Base-by-base conservation (phyloP, 2,329 filamentous ascomycete species). In the Aspergillus quadricinctus region DNA sequence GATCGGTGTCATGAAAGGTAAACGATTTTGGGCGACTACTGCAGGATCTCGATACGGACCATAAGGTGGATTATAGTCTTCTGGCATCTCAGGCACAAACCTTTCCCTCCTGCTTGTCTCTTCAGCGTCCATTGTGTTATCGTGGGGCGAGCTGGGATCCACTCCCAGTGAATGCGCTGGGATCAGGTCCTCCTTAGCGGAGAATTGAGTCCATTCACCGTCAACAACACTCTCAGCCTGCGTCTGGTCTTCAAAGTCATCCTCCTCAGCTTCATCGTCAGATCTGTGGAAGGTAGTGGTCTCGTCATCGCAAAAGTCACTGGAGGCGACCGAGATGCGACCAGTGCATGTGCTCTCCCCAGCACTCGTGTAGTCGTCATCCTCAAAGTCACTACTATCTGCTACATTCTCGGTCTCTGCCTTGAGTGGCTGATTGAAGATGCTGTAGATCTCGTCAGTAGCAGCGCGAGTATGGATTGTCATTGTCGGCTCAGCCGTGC, bases 1-100 rank as follows among this genome's bases (percentile, higher is more conserved):
- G 63, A 99, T 99, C 1, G 94, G 94, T 0, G 94, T 99, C 94
- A 99, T 97, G 72, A 97, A 99, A 3, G 93, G 94, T 9, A 97
- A 80, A 54, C 92, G 88, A 74, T 92, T 96, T 68, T 97, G 95
- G 57, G 92, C 91, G 72, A 88, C 81, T 71, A 92, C 83, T 37
- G 78, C 83, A 68, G 90, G 85, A 73, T 96, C 89, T 69, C 92
- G 87, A 80, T 88, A 96, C 57, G 90, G 89, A 49, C 87, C 83
- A 55, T 83, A 88, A 19, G 90, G 88, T 48, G 90, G 85, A 63
- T 92, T 86, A 71, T 92, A 96, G 72, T 95, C 90, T 69, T 96
- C 90, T 0, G 92, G 92, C 90, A 96, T 67, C 82, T 83, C 48
- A 82, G 85, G 63, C 74, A 82, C 49, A 79, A 80, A 64, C 68